A percentile compares a stretch with the other conserved stretches of the same genome.
Evolutionary conservation across 1,284 basidiomycete species (phyloP).

Genomic region (Ustilago shanxiensis): DNA sequence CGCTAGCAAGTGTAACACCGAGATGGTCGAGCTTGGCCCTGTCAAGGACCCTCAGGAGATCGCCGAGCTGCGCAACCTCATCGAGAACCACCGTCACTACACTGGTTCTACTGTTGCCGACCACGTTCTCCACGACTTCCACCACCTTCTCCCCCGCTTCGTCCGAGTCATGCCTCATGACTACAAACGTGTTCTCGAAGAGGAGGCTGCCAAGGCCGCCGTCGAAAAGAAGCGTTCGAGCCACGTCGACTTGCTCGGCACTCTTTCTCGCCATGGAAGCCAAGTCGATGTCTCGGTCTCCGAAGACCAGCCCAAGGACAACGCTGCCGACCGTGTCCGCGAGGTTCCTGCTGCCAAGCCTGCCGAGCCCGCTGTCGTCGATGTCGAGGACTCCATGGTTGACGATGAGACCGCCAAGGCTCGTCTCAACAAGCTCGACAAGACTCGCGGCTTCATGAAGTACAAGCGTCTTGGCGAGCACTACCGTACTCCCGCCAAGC

Average conservation of each 20-base stretch:
- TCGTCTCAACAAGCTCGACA: conserved; percentile 66
- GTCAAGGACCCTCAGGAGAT: conserved; percentile 66
- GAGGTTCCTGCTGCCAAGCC: conserved; percentile 54
- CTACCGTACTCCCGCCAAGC: conserved; percentile 64
- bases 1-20: conserved; percentile 63
- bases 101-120: conserved; percentile 65
- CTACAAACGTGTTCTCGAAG: conserved; percentile 69
- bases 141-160: conserved; percentile 66
- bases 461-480: conserved; percentile 68
- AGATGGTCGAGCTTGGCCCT: conserved; percentile 66
- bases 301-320: conserved; percentile 52
- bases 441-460: conserved; percentile 69
- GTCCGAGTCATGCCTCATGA: conserved; percentile 67
- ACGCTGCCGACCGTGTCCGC: conserved; percentile 39
- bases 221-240: conserved; percentile 68
- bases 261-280: conserved; percentile 64
- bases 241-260: conserved; percentile 67
- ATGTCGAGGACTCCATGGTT: conserved; percentile 68
- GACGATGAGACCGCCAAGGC: conserved; percentile 66
- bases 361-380: conserved; percentile 62
- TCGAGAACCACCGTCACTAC: conserved; percentile 69
- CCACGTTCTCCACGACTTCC: conserved; percentile 66
- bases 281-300: conserved; percentile 61
- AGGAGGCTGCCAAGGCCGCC: conserved; percentile 67
- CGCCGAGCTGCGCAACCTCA: conserved; percentile 67